A percentile compares a stretch with the other conserved stretches of the same genome.
Conservation (phyloP, 2,329 filamentous ascomycete genomes). For the Leptographium flavum region DNA sequence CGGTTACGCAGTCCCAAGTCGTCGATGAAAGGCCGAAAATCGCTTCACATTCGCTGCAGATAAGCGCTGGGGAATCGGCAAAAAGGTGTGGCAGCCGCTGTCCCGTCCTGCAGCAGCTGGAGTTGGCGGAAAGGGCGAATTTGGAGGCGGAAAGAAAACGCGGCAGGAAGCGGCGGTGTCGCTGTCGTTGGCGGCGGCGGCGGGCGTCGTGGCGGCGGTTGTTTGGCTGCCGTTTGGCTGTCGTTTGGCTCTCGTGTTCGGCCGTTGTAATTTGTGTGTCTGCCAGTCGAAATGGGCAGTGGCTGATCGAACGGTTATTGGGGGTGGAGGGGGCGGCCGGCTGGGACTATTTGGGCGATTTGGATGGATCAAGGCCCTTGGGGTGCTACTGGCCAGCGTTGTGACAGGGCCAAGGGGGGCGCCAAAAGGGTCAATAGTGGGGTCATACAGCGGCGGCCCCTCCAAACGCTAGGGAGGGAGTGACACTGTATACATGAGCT, state of each 20-base stretch:
- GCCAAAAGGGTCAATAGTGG: background rate
- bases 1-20: background rate
- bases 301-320: conserved; percentile 1
- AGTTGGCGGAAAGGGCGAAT: background rate
- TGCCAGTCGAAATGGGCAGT: conserved; percentile 2
- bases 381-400: conserved; percentile 3
- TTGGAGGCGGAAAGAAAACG: too few relatives aligned
- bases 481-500: background rate
- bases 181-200: too few relatives aligned
- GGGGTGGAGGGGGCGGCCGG: conserved; percentile 5
- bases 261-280: conserved; percentile 2
- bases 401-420: conserved; percentile 1
- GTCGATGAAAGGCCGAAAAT: background rate
- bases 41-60: background rate
- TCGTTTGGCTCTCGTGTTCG: conserved; percentile 4
- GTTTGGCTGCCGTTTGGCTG: too few relatives aligned
- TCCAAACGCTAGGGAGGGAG: background rate
- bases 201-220: too few relatives aligned
- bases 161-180: background rate
- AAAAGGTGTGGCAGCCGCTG: background rate
- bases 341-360: conserved; percentile 5
- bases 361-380: background rate
- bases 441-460: background rate
- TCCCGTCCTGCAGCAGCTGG: background rate
- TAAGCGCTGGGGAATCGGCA: background rate